A percentile compares a stretch with the other conserved stretches of the same genome.
These are phyloP conservation scores for Pistacia vera DNA, from an alignment of 345 rosid species.

Conservation along the genomic window DNA sequence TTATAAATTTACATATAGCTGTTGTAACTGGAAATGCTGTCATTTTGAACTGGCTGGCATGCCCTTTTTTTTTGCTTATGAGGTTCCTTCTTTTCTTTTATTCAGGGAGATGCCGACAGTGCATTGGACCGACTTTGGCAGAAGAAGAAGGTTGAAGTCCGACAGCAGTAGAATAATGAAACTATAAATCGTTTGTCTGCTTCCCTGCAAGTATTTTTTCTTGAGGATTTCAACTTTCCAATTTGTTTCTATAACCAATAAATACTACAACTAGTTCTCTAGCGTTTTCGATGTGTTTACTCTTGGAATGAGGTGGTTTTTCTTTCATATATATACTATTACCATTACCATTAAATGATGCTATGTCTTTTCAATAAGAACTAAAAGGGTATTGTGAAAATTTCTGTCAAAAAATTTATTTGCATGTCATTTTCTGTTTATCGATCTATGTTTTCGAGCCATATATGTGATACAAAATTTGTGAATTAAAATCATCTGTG, in stretches of 20 bases:
- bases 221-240: background rate
- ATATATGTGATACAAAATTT: background rate
- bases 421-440: too few species aligned
- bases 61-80: background rate
- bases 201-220: background rate
- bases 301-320: background rate
- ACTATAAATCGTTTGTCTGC: background rate
- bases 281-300: background rate
- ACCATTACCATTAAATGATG: too few species aligned
- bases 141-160: slow-evolving; percentile 25
- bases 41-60: background rate
- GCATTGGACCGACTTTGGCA: slow-evolving; percentile 40
- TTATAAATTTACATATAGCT: too few species aligned
- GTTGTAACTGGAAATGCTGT: background rate
- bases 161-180: background rate
- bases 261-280: background rate
- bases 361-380: too few species aligned
- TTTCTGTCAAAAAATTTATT: too few species aligned
- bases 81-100: background rate
- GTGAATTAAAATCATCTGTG: background rate
- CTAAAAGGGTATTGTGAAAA: too few species aligned
- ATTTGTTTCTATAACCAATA: background rate
- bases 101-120: slow-evolving; percentile 32
- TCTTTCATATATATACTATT: background rate
- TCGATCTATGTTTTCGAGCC: too few species aligned